Evolutionary conservation across 75 land plant species (phyloP).

Genomic region (Cupressus sempervirens): DNA sequence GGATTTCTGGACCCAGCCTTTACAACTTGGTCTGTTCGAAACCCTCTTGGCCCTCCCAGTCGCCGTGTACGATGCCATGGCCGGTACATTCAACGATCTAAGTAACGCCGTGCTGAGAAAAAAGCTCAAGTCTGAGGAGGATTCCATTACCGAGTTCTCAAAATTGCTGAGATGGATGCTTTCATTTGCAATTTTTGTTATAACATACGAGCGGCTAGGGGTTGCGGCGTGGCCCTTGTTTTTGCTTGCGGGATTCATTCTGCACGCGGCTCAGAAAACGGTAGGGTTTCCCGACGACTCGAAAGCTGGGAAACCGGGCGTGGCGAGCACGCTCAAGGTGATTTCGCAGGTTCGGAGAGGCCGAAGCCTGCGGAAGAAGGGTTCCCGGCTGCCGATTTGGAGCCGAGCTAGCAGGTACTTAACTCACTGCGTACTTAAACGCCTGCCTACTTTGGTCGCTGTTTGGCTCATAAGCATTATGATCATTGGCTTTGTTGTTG

Average conservation of each 20-base stretch:
- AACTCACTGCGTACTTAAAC: constrained; percentile 33
- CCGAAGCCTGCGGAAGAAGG: background rate
- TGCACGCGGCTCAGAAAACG: background rate
- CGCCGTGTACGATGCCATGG: constrained; percentile 44
- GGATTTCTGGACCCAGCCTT: constrained; percentile 63
- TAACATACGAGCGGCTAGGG: constrained; percentile 58
- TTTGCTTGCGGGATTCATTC: constrained; percentile 25
- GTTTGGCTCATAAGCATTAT: constrained; percentile 57
- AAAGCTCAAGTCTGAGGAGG: background rate
- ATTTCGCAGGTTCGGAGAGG: constrained; percentile 24
- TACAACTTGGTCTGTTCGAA: constrained; percentile 52
- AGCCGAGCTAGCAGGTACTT: constrained; percentile 24
- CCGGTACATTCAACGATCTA: constrained; percentile 45
- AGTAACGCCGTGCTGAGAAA: constrained; percentile 18
- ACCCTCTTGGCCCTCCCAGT: constrained; percentile 69
- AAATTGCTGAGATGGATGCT: constrained; percentile 68
- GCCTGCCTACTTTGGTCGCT: constrained; percentile 53
- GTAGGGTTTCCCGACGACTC: background rate
- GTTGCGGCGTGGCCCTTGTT: constrained; percentile 16
- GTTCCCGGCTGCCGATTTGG: constrained; percentile 9
- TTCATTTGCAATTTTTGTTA: constrained; percentile 55
- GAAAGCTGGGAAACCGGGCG: constrained; percentile 5
- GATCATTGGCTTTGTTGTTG: constrained; percentile 59
- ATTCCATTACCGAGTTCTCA: constrained; percentile 28
- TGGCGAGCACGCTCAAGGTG: constrained; percentile 25